These are phyloP conservation scores for Moricandia arvensis DNA, from an alignment of 345 rosid species.

Conservation along the genomic window DNA sequence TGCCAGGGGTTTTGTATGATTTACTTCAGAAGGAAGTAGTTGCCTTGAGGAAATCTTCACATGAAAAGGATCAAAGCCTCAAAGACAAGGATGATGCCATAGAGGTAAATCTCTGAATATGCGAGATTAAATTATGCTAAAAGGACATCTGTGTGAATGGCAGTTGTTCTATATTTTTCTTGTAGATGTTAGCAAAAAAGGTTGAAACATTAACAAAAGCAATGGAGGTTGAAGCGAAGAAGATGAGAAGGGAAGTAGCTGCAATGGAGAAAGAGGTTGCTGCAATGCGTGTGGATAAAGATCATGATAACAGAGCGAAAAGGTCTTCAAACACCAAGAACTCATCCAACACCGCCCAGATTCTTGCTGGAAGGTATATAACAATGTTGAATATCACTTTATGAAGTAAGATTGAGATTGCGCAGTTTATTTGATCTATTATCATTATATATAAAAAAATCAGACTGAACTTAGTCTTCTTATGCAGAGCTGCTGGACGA, in stretches of 20 bases:
- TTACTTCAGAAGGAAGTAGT: constrained; percentile 90
- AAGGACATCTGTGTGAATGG: not conserved
- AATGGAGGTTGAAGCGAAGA: constrained; percentile 99
- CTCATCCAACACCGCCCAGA: constrained; percentile 67
- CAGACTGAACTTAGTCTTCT: not conserved
- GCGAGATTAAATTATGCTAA: not conserved
- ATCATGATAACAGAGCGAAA: constrained; percentile 80
- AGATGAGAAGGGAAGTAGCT: constrained; percentile 99
- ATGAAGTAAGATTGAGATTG: no score
- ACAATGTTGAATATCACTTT: not conserved
- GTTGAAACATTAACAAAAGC: constrained; percentile 96
- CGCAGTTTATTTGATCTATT: no score
- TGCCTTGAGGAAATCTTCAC: constrained; percentile 79
- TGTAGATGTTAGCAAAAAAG: constrained; percentile 86
- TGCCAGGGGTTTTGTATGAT: constrained; percentile 83
- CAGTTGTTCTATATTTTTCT: constrained; percentile 8
- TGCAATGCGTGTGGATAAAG: constrained; percentile 92
- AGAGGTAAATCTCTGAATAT: constrained; percentile 52
- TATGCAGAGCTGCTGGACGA: constrained; percentile 43
- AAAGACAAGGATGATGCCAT: constrained; percentile 99
- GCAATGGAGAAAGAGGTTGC: constrained; percentile 99
- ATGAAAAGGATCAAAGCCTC: constrained; percentile 97
- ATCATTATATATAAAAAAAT: not conserved
- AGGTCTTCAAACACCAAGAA: constrained; percentile 61
- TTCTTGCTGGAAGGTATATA: constrained; percentile 82